A percentile compares a stretch with the other conserved stretches of the same genome.
phyloP scores from a whole-genome alignment of 1,284 basidiomycete species.

The Rhodotorula sp. region DNA sequence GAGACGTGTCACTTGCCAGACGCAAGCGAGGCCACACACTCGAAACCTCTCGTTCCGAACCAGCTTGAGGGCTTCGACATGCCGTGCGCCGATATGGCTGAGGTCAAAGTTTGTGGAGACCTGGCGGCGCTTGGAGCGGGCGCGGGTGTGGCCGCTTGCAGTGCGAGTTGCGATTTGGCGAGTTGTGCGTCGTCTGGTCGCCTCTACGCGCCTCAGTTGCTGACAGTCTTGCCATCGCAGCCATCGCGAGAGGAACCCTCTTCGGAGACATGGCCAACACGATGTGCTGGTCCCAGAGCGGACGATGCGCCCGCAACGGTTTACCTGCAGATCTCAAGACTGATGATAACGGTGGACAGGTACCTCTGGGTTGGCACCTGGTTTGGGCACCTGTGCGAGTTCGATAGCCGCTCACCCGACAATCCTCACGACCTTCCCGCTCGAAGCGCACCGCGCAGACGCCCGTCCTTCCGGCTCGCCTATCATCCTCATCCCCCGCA shows the following conservation, averaged over 20 bases:
- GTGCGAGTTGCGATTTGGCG: background rate
- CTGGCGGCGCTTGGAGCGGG: conserved; percentile 8
- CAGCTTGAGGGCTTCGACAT: background rate
- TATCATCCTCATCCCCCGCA: background rate
- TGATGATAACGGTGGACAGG: background rate
- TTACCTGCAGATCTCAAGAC: too few relatives aligned
- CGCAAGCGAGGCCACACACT: conserved; percentile 9
- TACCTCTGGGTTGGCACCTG: conserved; percentile 26
- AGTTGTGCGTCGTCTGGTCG: background rate
- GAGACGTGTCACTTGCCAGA: conserved; percentile 11
- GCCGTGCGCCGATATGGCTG: background rate
- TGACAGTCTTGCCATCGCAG: background rate
- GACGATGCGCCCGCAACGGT: background rate
- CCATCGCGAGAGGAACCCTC: background rate
- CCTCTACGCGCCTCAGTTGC: too few relatives aligned
- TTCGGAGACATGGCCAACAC: background rate
- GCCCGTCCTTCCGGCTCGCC: conserved; percentile 12
- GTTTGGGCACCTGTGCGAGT: conserved; percentile 8
- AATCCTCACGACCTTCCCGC: background rate
- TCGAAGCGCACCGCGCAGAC: conserved; percentile 9
- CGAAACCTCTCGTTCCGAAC: conserved; percentile 5
- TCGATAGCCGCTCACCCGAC: conserved; percentile 2
- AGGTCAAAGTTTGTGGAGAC: conserved; percentile 6
- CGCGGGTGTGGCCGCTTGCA: conserved; percentile 3
- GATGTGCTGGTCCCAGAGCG: conserved; percentile 5